A percentile compares a stretch with the other conserved stretches of the same genome.
Conservation (phyloP, 2,329 filamentous ascomycete species). For the Stemphylium beticola region DNA sequence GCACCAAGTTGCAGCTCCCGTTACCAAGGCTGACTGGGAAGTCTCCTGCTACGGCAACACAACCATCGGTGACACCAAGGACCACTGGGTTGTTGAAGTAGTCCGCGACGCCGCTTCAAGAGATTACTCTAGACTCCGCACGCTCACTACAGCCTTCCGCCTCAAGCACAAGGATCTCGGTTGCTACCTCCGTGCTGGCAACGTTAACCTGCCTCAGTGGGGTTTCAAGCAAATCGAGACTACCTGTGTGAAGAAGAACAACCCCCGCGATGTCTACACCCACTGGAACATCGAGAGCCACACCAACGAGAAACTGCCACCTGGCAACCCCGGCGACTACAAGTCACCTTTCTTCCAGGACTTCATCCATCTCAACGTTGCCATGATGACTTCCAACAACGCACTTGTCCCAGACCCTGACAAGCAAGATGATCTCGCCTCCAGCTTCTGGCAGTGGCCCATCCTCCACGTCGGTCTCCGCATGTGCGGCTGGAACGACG, state of each 20-base stretch:
- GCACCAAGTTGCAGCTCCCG: constrained; percentile 84
- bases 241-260: constrained; percentile 91
- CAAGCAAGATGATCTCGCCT: constrained; percentile 98
- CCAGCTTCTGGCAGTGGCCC: constrained; percentile 98
- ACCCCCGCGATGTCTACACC: constrained; percentile 89
- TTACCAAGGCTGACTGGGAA: constrained; percentile 88
- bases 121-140: constrained; percentile 84
- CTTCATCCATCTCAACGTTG: constrained; percentile 96
- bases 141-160: constrained; percentile 91
- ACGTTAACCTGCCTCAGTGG: constrained; percentile 97
- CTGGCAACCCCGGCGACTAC: constrained; percentile 87
- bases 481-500: constrained; percentile 98
- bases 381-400: constrained; percentile 99
- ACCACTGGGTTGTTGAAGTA: constrained; percentile 95
- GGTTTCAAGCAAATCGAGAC: constrained; percentile 99
- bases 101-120: constrained; percentile 86
- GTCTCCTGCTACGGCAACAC: constrained; percentile 96
- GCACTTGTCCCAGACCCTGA: constrained; percentile 96
- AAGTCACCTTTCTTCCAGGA: constrained; percentile 97
- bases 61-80: constrained; percentile 94
- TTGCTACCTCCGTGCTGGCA: constrained; percentile 94
- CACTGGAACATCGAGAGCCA: constrained; percentile 99
- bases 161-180: constrained; percentile 80
- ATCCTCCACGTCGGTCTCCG: constrained; percentile 92
- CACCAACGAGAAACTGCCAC: constrained; percentile 88